Evolutionary conservation across 768 basidiomycete genomes (phyloP).

Genomic region (Pleurotus salmoneostramineus): DNA sequence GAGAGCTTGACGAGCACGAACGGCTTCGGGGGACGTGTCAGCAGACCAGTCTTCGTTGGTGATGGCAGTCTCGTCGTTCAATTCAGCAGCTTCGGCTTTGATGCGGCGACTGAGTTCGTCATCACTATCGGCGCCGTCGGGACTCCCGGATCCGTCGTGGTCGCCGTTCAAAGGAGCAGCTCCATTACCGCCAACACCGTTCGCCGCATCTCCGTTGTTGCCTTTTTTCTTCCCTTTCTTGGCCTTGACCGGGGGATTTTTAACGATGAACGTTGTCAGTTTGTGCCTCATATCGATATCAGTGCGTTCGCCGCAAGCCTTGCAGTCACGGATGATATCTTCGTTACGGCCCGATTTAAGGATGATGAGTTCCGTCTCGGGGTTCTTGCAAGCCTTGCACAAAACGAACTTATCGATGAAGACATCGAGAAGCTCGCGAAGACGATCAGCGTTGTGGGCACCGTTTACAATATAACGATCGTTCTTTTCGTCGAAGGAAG

Average conservation of each 20-base stretch:
- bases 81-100: slow-evolving; percentile 81
- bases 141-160: slow-evolving; percentile 30
- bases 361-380: slow-evolving; percentile 94
- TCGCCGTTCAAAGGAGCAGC: slow-evolving; percentile 30
- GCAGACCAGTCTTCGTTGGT: slow-evolving; percentile 83
- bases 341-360: slow-evolving; percentile 79
- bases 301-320: slow-evolving; percentile 94
- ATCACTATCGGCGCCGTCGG: slow-evolving; percentile 70
- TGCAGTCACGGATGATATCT: slow-evolving; percentile 93
- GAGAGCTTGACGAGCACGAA: slow-evolving; percentile 75
- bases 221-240: slow-evolving; percentile 70
- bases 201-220: slow-evolving; percentile 23
- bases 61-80: slow-evolving; percentile 59
- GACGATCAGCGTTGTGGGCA: slow-evolving; percentile 85
- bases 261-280: slow-evolving; percentile 92
- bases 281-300: slow-evolving; percentile 96
- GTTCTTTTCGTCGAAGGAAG: slow-evolving; percentile 92
- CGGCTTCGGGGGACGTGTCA: slow-evolving; percentile 89
- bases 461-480: slow-evolving; percentile 99
- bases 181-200: slow-evolving; percentile 20
- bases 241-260: slow-evolving; percentile 91
- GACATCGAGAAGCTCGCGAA: slow-evolving; percentile 91
- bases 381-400: slow-evolving; percentile 97
- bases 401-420: slow-evolving; percentile 99
- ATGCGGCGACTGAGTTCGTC: slow-evolving; percentile 89